Evolutionary conservation across 2,329 filamentous ascomycete species (phyloP).

Genomic region (Colletotrichum caudatum): DNA sequence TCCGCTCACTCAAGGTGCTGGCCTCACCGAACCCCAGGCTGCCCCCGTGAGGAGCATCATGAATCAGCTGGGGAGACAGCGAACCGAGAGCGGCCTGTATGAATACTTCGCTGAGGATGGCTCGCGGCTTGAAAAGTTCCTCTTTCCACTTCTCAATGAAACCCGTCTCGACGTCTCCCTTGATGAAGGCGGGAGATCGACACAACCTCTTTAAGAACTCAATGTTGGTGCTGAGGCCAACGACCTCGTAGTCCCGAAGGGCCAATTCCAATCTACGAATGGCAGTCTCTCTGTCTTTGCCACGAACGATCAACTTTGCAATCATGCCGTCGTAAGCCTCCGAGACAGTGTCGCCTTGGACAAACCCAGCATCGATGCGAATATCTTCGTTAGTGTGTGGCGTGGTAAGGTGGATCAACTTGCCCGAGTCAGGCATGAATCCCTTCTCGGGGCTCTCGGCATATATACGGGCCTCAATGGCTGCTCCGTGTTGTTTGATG

Average conservation of each 20-base stretch:
- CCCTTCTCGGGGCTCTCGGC: slow-evolving; percentile 93
- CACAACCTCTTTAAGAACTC: slow-evolving; percentile 95
- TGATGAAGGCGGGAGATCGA: slow-evolving; percentile 82
- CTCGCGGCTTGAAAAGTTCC: slow-evolving; percentile 77
- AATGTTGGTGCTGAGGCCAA: slow-evolving; percentile 93
- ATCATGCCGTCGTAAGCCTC: slow-evolving; percentile 99
- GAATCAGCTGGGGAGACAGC: slow-evolving; percentile 29
- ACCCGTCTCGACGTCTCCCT: slow-evolving; percentile 91
- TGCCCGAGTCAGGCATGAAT: slow-evolving; percentile 94
- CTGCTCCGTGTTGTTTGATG: slow-evolving; percentile 83
- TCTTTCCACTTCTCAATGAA: slow-evolving; percentile 91
- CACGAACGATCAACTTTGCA: slow-evolving; percentile 94
- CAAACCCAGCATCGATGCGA: slow-evolving; percentile 93
- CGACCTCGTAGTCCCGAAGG: slow-evolving; percentile 90
- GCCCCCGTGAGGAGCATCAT: slow-evolving; percentile 57
- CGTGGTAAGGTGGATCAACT: slow-evolving; percentile 83
- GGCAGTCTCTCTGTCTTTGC: slow-evolving; percentile 80
- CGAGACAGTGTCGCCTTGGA: slow-evolving; percentile 90
- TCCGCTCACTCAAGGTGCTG: slow-evolving; percentile 57
- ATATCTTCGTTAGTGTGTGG: slow-evolving; percentile 78
- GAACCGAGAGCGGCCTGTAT: slow-evolving; percentile 83
- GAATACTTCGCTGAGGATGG: slow-evolving; percentile 78
- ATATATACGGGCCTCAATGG: slow-evolving; percentile 96
- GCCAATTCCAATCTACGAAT: slow-evolving; percentile 86
- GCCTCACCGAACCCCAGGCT: slow-evolving; percentile 67